Percentiles rank a stretch among this genome's conserved stretches.
Evolutionary conservation across 768 basidiomycete genomes (phyloP).

Genomic region (Vishniacozyma victoriae): DNA sequence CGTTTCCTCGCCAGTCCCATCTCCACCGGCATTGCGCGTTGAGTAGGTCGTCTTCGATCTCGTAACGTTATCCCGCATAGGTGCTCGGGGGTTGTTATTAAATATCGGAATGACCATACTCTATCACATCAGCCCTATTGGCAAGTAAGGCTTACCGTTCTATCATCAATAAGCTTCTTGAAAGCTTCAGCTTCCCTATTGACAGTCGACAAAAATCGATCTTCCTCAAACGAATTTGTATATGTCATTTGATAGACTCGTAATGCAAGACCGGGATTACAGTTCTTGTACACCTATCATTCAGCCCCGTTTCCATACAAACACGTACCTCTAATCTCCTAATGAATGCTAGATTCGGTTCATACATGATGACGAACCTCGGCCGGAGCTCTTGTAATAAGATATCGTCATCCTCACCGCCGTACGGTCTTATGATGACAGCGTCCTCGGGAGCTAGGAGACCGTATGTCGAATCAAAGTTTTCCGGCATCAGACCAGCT

Average conservation of each 20-base stretch:
- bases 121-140: constrained; percentile 48
- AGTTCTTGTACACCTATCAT: constrained; percentile 72
- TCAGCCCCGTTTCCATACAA: constrained; percentile 1
- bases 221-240: constrained; percentile 85
- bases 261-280: constrained; percentile 72
- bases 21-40: constrained; percentile 81
- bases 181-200: constrained; percentile 91
- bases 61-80: constrained; percentile 38
- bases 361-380: constrained; percentile 89
- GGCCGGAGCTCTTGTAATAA: constrained; percentile 80
- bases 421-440: constrained; percentile 77
- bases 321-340: constrained; percentile 74
- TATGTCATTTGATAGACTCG: constrained; percentile 97
- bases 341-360: constrained; percentile 88
- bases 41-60: constrained; percentile 52
- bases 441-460: constrained; percentile 70
- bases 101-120: constrained; percentile 80
- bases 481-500: constrained; percentile 43
- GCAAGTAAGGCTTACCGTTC: constrained; percentile 58
- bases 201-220: constrained; percentile 83
- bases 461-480: constrained; percentile 75
- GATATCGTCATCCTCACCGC: constrained; percentile 86
- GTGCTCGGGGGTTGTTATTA: constrained; percentile 47
- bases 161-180: constrained; percentile 83
- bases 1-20: constrained; percentile 61